Evolutionary conservation across 2,329 filamentous ascomycete genomes (phyloP).

Genomic region (Calonectria fujianensis): DNA sequence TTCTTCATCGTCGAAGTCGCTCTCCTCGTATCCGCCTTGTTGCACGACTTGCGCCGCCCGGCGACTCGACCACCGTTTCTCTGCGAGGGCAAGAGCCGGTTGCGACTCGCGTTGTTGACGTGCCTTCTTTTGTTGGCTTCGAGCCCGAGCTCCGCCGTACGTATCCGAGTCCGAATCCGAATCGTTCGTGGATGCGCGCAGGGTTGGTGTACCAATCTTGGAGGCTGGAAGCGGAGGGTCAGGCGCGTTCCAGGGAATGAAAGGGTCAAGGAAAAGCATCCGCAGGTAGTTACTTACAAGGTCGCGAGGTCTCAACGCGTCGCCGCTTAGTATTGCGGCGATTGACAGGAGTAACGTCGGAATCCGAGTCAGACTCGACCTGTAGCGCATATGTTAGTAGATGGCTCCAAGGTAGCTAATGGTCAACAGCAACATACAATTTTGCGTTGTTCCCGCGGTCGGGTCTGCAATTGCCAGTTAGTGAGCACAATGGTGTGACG

Average conservation of each 20-base stretch:
- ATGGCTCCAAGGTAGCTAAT: constrained; percentile 9
- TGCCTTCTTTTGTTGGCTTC: constrained; percentile 83
- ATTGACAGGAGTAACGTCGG: constrained; percentile 77
- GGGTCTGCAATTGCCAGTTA: constrained; percentile 64
- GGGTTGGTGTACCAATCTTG: constrained; percentile 74
- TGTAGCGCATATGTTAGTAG: constrained; percentile 52
- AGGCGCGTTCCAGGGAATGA: constrained; percentile 41
- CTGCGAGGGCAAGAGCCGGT: constrained; percentile 79
- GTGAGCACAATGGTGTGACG: constrained; percentile 56
- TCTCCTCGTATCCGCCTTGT: constrained; percentile 79
- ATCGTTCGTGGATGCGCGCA: constrained; percentile 73
- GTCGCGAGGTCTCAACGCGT: constrained; percentile 78
- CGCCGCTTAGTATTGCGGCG: constrained; percentile 81
- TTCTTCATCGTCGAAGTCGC: constrained; percentile 78
- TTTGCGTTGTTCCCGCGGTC: constrained; percentile 75
- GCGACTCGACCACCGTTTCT: constrained; percentile 94
- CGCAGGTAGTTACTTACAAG: constrained; percentile 69
- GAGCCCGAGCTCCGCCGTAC: constrained; percentile 85
- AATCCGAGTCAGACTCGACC: constrained; percentile 79
- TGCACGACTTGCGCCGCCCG: constrained; percentile 86
- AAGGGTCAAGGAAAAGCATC: constrained; percentile 6
- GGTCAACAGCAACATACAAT: constrained; percentile 66
- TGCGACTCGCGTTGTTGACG: constrained; percentile 82
- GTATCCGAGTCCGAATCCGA: constrained; percentile 84
- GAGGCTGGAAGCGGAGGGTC: constrained; percentile 67